phyloP scores from a whole-genome alignment of 352 stramenopile species.

The Phytophthora europaea region DNA sequence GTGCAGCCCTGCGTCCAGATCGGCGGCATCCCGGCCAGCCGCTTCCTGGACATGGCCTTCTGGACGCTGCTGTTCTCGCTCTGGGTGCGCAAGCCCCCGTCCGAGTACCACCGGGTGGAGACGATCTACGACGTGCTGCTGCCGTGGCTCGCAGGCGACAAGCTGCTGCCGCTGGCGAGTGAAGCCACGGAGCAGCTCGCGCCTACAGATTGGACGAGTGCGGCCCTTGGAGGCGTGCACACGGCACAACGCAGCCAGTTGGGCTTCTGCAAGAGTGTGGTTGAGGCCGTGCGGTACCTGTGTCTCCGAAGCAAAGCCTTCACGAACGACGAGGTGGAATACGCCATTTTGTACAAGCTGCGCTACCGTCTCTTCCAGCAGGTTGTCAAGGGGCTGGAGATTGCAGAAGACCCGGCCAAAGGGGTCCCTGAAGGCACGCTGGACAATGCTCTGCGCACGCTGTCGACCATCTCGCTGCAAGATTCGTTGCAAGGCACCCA shows the following conservation, averaged over 20 bases:
- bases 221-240: slow-evolving; percentile 48
- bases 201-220: slow-evolving; percentile 38
- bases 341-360: slow-evolving; percentile 70
- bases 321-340: slow-evolving; percentile 72
- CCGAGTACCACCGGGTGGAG: slow-evolving; percentile 89
- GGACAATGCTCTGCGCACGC: slow-evolving; percentile 63
- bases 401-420: slow-evolving; percentile 65
- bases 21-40: slow-evolving; percentile 53
- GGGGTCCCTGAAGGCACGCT: slow-evolving; percentile 55
- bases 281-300: slow-evolving; percentile 81
- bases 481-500: slow-evolving; percentile 84
- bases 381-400: slow-evolving; percentile 64
- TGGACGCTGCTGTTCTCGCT: slow-evolving; percentile 88
- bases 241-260: slow-evolving; percentile 80
- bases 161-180: slow-evolving; percentile 68
- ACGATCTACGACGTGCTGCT: slow-evolving; percentile 92
- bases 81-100: slow-evolving; percentile 85
- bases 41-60: slow-evolving; percentile 89
- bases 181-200: slow-evolving; percentile 41
- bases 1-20: slow-evolving; percentile 85
- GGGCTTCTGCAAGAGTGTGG: slow-evolving; percentile 85
- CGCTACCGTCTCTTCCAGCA: slow-evolving; percentile 75
- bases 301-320: slow-evolving; percentile 71
- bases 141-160: slow-evolving; percentile 86
- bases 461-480: slow-evolving; percentile 72